Evolutionary conservation across 192 early-diverging fungal species (phyloP).

Genomic region (Cladochytrium replicatum): DNA sequence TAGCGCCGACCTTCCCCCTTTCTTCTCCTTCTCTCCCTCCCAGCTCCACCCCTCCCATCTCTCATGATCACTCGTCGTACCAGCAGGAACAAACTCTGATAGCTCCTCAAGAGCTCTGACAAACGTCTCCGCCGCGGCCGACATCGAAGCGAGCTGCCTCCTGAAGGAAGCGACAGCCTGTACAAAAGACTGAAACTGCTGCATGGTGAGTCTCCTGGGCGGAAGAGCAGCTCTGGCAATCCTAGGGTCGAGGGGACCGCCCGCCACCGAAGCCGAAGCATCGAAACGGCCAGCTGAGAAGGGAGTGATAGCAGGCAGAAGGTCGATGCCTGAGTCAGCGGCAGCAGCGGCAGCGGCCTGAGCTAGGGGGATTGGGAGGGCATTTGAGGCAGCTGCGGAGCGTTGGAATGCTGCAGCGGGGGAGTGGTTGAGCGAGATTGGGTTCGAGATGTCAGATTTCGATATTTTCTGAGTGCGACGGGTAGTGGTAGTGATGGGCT

Average conservation of each 20-base stretch:
- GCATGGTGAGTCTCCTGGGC: slow-evolving; percentile 25
- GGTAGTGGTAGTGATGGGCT: too few relatives aligned
- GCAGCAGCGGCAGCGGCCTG: slow-evolving; percentile 10
- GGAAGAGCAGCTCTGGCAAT: slow-evolving; percentile 18
- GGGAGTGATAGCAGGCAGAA: background rate
- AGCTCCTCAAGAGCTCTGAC: slow-evolving; percentile 40
- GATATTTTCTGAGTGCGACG: slow-evolving; percentile 15
- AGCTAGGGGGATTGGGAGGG: slow-evolving; percentile 7
- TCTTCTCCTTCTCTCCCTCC: slow-evolving; percentile 1
- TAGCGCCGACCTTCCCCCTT: too few relatives aligned
- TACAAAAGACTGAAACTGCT: slow-evolving; percentile 36
- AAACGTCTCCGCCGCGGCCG: slow-evolving; percentile 37
- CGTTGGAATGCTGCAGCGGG: background rate
- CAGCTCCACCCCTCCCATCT: background rate
- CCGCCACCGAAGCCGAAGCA: slow-evolving; percentile 12
- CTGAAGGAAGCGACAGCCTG: slow-evolving; percentile 31
- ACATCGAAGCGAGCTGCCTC: slow-evolving; percentile 34
- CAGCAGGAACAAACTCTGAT: slow-evolving; percentile 31
- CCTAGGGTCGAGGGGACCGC: slow-evolving; percentile 25
- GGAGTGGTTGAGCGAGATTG: slow-evolving; percentile 13
- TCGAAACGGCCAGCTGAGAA: slow-evolving; percentile 10
- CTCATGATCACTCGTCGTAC: slow-evolving; percentile 6
- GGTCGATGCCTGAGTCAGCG: background rate
- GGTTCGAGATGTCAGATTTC: slow-evolving; percentile 21
- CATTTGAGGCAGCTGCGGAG: background rate